phyloP scores from a whole-genome alignment of 371 early-diverging fungal species.

The Lichtheimia corymbifera region DNA sequence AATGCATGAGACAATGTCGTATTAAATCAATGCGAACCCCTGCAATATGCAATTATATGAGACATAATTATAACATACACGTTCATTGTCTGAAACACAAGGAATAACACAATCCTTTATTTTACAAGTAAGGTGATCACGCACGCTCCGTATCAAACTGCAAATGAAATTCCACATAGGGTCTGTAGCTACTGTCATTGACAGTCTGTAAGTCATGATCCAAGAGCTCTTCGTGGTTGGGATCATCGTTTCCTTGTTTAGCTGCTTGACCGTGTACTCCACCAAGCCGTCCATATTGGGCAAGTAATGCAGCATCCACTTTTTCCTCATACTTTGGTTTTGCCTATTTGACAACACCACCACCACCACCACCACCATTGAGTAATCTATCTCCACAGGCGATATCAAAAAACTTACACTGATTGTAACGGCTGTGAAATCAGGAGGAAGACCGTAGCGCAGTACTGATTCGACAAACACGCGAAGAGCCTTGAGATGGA shows the following conservation, averaged over 20 bases:
- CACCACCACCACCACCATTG: no score
- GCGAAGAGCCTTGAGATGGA: slow-evolving; percentile 90
- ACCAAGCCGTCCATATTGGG: slow-evolving; percentile 66
- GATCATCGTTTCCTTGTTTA: slow-evolving; percentile 22
- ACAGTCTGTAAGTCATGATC: slow-evolving; percentile 79
- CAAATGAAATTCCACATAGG: slow-evolving; percentile 83
- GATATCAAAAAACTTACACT: slow-evolving; percentile 31
- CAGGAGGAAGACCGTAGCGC: slow-evolving; percentile 95
- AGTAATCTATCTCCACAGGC: slow-evolving; percentile 20
- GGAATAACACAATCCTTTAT: no score
- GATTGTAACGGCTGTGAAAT: slow-evolving; percentile 85
- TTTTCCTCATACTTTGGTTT: slow-evolving; percentile 78
- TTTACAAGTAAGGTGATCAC: no score
- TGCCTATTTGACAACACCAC: slow-evolving; percentile 40
- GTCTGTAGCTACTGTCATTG: slow-evolving; percentile 85
- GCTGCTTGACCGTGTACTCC: slow-evolving; percentile 48
- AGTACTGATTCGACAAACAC: slow-evolving; percentile 93
- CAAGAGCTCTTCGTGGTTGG: slow-evolving; percentile 55
- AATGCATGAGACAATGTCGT: no score
- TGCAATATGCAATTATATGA: no score
- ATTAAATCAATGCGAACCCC: no score
- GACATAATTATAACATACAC: no score
- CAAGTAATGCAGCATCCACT: slow-evolving; percentile 67
- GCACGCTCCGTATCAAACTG: slow-evolving; percentile 54
- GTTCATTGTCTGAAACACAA: no score